A percentile compares a stretch with the other conserved stretches of the same genome.
Conservation (phyloP, 2,329 filamentous ascomycete species). For the Achaetomium macrosporum region DNA sequence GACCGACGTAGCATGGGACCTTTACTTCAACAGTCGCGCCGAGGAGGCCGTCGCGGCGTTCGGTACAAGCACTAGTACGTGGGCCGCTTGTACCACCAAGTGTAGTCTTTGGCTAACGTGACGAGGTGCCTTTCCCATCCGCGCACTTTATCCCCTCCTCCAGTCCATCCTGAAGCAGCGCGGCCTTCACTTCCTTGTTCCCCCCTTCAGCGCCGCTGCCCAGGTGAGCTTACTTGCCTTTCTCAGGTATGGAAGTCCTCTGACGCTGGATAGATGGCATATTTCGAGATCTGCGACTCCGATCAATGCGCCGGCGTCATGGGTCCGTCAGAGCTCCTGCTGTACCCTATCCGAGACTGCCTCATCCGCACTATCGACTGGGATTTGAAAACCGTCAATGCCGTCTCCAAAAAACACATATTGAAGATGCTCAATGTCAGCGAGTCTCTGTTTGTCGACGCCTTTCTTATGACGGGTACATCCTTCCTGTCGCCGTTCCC, state of each 20-base stretch:
- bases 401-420: slow-evolving; percentile 61
- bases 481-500: slow-evolving; percentile 76
- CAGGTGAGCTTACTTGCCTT: slow-evolving; percentile 53
- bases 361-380: slow-evolving; percentile 65
- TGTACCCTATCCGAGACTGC: slow-evolving; percentile 76
- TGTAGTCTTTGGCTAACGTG: slow-evolving; percentile 14
- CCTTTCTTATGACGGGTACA: slow-evolving; percentile 75
- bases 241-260: neutral
- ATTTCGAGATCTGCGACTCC: slow-evolving; percentile 63
- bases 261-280: slow-evolving; percentile 56
- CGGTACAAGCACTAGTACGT: slow-evolving; percentile 65
- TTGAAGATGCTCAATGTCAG: slow-evolving; percentile 61
- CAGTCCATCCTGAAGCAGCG: slow-evolving; percentile 66
- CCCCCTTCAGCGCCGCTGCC: slow-evolving; percentile 81
- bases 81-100: neutral
- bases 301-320: slow-evolving; percentile 70
- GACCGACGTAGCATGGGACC: slow-evolving; percentile 74
- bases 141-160: slow-evolving; percentile 70
- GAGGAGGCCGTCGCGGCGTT: slow-evolving; percentile 81
- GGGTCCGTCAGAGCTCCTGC: slow-evolving; percentile 76
- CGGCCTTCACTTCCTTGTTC: slow-evolving; percentile 69
- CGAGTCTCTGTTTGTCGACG: slow-evolving; percentile 74
- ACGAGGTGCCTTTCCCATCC: slow-evolving; percentile 62
- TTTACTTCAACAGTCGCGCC: slow-evolving; percentile 77
- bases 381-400: slow-evolving; percentile 58